A percentile compares a stretch with the other conserved stretches of the same genome.
These are phyloP conservation scores for Termitomyces sp. DNA, from an alignment of 768 basidiomycete species.

Conservation along the genomic window DNA sequence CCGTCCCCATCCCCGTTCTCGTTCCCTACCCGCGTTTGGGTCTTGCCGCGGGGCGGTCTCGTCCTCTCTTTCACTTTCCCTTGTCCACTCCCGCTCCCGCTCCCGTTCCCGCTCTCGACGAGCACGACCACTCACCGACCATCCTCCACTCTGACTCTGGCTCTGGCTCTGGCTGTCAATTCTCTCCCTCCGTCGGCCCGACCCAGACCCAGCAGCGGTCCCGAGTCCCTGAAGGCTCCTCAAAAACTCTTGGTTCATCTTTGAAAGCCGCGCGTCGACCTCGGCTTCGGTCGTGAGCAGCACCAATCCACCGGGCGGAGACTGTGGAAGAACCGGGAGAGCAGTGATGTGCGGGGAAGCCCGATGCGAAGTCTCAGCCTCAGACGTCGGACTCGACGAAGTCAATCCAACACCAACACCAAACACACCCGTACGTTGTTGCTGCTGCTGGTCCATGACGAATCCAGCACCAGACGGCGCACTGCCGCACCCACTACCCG, in stretches of 20 bases:
- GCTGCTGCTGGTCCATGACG: neutral
- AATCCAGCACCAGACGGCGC: neutral
- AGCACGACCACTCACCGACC: neutral
- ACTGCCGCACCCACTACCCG: neutral
- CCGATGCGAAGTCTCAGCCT: neutral
- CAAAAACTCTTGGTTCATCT: conserved; percentile 66
- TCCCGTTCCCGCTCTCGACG: neutral
- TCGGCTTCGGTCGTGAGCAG: conserved; percentile 62
- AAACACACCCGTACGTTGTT: neutral
- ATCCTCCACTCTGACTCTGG: neutral
- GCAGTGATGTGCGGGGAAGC: neutral
- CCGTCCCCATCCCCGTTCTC: neutral
- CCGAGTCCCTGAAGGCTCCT: conserved; percentile 59
- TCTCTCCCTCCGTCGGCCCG: neutral
- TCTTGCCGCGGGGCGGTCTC: neutral
- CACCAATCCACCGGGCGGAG: conserved; percentile 40
- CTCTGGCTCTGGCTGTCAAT: conserved; percentile 1
- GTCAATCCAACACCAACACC: neutral
- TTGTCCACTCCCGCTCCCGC: neutral
- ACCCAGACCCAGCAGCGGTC: conserved; percentile 15
- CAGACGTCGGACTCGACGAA: neutral
- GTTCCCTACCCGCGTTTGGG: neutral
- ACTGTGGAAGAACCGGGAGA: neutral
- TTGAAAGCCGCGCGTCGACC: conserved; percentile 55
- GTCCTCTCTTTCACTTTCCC: neutral